phyloP scores from a whole-genome alignment of 2,329 filamentous ascomycete species.

The Lecanicillium sp. region DNA sequence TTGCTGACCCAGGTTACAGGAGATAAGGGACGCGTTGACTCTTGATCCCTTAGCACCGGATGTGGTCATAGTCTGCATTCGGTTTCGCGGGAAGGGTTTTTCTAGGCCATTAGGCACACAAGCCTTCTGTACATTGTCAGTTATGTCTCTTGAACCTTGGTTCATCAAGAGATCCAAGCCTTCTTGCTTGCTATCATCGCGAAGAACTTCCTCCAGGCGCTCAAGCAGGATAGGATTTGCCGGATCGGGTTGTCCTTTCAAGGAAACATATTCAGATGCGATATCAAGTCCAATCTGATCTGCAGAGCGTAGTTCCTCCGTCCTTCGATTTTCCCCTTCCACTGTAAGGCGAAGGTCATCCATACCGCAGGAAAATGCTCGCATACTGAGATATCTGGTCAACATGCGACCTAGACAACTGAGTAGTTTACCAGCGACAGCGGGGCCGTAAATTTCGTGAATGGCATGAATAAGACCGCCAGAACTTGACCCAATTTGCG shows the following conservation, averaged over 20 bases:
- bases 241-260: slow-evolving; percentile 56
- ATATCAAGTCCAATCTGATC: slow-evolving; percentile 66
- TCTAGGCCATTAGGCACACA: slow-evolving; percentile 77
- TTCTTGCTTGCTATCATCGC: slow-evolving; percentile 85
- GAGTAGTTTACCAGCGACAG: slow-evolving; percentile 75
- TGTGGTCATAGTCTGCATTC: slow-evolving; percentile 98
- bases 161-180: slow-evolving; percentile 87
- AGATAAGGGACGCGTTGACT: slow-evolving; percentile 96
- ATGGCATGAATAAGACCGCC: slow-evolving; percentile 87
- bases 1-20: slow-evolving; percentile 94
- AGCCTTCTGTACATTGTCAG: slow-evolving; percentile 65
- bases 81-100: slow-evolving; percentile 91
- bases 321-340: slow-evolving; percentile 65
- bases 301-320: slow-evolving; percentile 59
- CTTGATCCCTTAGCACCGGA: slow-evolving; percentile 89
- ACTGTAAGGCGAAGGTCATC: slow-evolving; percentile 84
- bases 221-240: slow-evolving; percentile 64
- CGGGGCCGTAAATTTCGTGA: slow-evolving; percentile 88
- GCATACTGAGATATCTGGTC: slow-evolving; percentile 84
- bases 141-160: slow-evolving; percentile 58
- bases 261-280: slow-evolving; percentile 79
- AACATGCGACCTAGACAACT: slow-evolving; percentile 84
- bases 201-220: slow-evolving; percentile 79
- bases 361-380: slow-evolving; percentile 94
- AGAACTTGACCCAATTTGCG: slow-evolving; percentile 79